These are phyloP conservation scores for Starmerella tilneyi DNA, from an alignment of 805 yeast species.

Conservation along the genomic window DNA sequence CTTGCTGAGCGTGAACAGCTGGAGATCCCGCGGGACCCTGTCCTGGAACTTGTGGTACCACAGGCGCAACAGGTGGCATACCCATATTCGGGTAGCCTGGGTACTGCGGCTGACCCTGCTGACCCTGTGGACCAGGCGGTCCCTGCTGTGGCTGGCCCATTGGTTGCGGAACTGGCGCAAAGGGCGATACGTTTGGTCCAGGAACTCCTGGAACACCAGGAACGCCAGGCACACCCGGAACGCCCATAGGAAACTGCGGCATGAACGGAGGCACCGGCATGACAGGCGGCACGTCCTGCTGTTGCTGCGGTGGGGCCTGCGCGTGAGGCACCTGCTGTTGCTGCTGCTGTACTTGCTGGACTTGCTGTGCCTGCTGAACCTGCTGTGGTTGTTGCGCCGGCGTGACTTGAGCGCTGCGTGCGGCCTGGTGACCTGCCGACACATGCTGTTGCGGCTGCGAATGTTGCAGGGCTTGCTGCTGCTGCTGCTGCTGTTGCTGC, in stretches of 20 bases:
- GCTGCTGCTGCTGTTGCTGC: constrained; percentile 12
- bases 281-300: constrained; percentile 5
- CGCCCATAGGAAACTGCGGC: constrained; percentile 9
- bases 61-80: constrained; percentile 8
- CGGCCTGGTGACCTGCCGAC: neutral
- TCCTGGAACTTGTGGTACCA: constrained; percentile 2
- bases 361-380: constrained; percentile 3
- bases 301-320: no score
- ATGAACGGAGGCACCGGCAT: constrained; percentile 9
- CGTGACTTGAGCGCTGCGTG: constrained; percentile 3
- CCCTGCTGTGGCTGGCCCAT: constrained; percentile 6
- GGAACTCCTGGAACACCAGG: constrained; percentile 3
- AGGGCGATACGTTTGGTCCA: constrained; percentile 8
- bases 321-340: constrained; percentile 1
- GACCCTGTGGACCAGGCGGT: constrained; percentile 6
- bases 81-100: constrained; percentile 10
- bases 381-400: constrained; percentile 1
- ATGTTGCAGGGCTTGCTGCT: constrained; percentile 5
- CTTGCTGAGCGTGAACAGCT: constrained; percentile 16
- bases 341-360: constrained; percentile 12
- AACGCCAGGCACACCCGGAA: constrained; percentile 10
- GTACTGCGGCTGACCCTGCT: constrained; percentile 11
- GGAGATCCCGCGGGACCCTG: constrained; percentile 9
- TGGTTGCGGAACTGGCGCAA: constrained; percentile 10
- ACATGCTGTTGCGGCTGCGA: neutral